Percentiles rank a stretch among this genome's conserved stretches.
These are phyloP conservation scores for Pseudogymnoascus sp. DNA, from an alignment of 2,329 filamentous ascomycete species.

Conservation along the genomic window DNA sequence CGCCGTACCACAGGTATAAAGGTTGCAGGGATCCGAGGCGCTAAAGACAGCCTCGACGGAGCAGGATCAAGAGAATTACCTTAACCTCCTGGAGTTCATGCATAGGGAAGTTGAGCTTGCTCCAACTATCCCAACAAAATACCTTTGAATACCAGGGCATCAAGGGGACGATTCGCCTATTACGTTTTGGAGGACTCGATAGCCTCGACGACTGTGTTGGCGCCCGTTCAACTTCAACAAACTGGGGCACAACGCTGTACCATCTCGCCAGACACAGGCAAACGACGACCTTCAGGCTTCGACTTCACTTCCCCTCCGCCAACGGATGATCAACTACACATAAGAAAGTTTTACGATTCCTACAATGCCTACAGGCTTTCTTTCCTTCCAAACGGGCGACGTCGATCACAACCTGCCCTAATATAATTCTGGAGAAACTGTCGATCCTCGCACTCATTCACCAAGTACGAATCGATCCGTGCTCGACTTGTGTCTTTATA, in stretches of 20 bases:
- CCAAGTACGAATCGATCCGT: neutral
- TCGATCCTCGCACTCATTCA: conserved; percentile 5
- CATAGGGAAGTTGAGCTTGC: conserved; percentile 7
- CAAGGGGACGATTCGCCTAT: neutral
- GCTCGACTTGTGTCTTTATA: conserved; percentile 1
- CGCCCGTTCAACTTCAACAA: neutral
- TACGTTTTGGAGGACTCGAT: conserved; percentile 7
- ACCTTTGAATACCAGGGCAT: neutral
- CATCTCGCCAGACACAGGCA: conserved; percentile 8
- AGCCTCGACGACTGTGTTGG: conserved; percentile 6
- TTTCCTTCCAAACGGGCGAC: conserved; percentile 27
- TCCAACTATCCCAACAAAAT: conserved; percentile 9
- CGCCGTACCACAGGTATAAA: conserved; percentile 5
- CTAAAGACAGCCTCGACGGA: conserved; percentile 8
- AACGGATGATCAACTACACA: neutral
- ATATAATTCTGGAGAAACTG: conserved; percentile 20
- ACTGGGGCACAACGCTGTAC: conserved; percentile 9
- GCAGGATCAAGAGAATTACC: conserved; percentile 9
- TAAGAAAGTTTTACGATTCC: conserved; percentile 8
- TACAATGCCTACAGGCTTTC: conserved; percentile 27
- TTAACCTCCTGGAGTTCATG: conserved; percentile 5
- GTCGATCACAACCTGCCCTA: conserved; percentile 31
- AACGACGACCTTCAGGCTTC: neutral
- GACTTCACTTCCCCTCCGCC: neutral
- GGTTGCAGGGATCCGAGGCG: conserved; percentile 2